Base-by-base conservation (phyloP, 345 rosid species). In the Diplotaxis tenuifolia region DNA sequence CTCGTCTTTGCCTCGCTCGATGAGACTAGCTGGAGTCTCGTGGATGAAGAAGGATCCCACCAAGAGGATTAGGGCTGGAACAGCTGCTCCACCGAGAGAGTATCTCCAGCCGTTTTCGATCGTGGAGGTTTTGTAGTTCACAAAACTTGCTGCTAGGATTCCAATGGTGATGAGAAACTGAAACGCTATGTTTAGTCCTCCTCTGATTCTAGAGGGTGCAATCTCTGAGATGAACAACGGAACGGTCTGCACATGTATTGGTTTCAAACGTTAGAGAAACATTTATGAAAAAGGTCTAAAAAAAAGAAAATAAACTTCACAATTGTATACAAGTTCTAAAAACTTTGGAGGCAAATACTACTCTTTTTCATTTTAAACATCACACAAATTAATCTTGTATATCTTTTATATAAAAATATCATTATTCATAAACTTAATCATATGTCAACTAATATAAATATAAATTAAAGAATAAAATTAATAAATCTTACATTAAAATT, bases 201-300 rank as follows among this genome's bases (percentile, higher is more conserved):
- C 97, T 74, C 96, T 84, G 55, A 23, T 72, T 32, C 58, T 83
- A 47, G 91, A 36, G 0, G 93, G 97, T 10, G 96, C 84, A 18
- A 91, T 86, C 81, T 91, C 97, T 6, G 97, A 87, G 73, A 91
- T 87, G 70, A 89, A 89, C 66, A 91, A 66, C 12, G 97, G 97
- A 2, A 91, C 90, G 2, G 90, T 81, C 93, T 90, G 89, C 75
- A 65, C 53, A 59, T 5, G 3, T 31, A 62, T 22, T 27, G 28
- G 25, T 42, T 54, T 42, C 49, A 36, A 55, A 6, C 23, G 61
- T 72, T 5, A 64, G 7, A 18, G 25, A 53, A n/a, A n/a, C n/a
- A n/a, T n/a, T n/a, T n/a, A n/a, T n/a, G n/a, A n/a, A n/a, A n/a
- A n/a, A n/a, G n/a, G n/a, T n/a, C n/a, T n/a, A n/a, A n/a, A n/a